A percentile compares a stretch with the other conserved stretches of the same genome.
phyloP scores from a whole-genome alignment of 768 basidiomycete species.

The Pisolithus marmoratus region DNA sequence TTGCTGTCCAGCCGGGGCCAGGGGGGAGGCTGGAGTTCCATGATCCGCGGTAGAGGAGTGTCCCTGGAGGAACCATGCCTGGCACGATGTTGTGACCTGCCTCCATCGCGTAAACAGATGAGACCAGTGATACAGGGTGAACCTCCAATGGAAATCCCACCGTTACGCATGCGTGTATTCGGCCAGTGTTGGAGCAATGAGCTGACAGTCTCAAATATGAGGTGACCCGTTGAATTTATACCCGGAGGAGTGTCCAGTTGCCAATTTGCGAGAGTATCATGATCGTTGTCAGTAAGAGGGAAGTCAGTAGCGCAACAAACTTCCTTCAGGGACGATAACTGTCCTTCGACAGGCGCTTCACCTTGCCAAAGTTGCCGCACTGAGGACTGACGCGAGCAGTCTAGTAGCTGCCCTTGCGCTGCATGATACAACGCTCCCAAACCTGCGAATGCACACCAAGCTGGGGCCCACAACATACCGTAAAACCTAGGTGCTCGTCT shows the following conservation, averaged over 20 bases:
- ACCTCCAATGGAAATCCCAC: slow-evolving; percentile 13
- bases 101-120: background rate
- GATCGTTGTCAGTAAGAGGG: too few relatives aligned
- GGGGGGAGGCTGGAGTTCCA: slow-evolving; percentile 12
- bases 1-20: slow-evolving; percentile 24
- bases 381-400: too few relatives aligned
- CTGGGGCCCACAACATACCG: too few relatives aligned
- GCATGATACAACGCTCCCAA: too few relatives aligned
- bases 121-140: background rate
- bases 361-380: too few relatives aligned
- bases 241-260: slow-evolving; percentile 16
- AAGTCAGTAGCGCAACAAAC: too few relatives aligned
- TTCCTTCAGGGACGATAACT: too few relatives aligned
- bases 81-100: slow-evolving; percentile 2
- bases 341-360: too few relatives aligned
- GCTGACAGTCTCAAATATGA: slow-evolving; percentile 29
- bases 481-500: too few relatives aligned
- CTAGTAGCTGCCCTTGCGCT: too few relatives aligned
- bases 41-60: slow-evolving; percentile 10
- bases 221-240: slow-evolving; percentile 24
- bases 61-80: slow-evolving; percentile 2
- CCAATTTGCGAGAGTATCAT: slow-evolving; percentile 11
- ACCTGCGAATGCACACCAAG: too few relatives aligned
- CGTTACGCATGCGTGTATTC: slow-evolving; percentile 42
- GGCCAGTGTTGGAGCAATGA: slow-evolving; percentile 39